These are phyloP conservation scores for Hansfordia pulvinata DNA, from an alignment of 2,329 filamentous ascomycete species.

Conservation along the genomic window DNA sequence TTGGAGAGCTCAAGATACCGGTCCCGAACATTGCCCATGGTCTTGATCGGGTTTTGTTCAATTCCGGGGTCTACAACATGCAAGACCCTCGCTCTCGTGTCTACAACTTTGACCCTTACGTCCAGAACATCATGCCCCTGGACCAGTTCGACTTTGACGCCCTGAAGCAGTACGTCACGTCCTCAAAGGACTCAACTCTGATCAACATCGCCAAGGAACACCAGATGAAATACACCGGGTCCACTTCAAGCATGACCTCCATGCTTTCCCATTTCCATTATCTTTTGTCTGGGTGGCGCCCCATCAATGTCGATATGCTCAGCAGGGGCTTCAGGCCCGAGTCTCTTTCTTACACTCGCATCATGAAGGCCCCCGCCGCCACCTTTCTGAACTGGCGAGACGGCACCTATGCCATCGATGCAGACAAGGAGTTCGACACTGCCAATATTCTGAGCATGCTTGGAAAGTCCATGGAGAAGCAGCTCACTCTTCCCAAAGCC, in stretches of 20 bases:
- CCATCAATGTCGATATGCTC: conserved; percentile 50
- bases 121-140: conserved; percentile 86
- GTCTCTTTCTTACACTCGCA: conserved; percentile 52
- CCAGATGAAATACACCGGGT: conserved; percentile 75
- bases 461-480: conserved; percentile 92
- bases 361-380: conserved; percentile 61
- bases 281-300: conserved; percentile 72
- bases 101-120: conserved; percentile 94
- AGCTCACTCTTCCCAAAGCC: conserved; percentile 69
- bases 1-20: conserved; percentile 18
- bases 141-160: conserved; percentile 85
- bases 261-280: conserved; percentile 86
- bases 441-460: conserved; percentile 83
- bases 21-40: conserved; percentile 58
- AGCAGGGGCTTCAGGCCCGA: conserved; percentile 54
- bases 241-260: conserved; percentile 91
- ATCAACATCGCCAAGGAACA: conserved; percentile 52
- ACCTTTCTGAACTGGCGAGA: conserved; percentile 74
- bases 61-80: conserved; percentile 80
- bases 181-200: conserved; percentile 67
- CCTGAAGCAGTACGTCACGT: conserved; percentile 78
- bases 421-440: conserved; percentile 80
- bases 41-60: conserved; percentile 86
- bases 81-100: conserved; percentile 80
- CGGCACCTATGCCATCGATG: conserved; percentile 86